Percentiles rank a stretch among this genome's conserved stretches.
Conservation (phyloP, 768 basidiomycete genomes). For the Leccinum imitatum region DNA sequence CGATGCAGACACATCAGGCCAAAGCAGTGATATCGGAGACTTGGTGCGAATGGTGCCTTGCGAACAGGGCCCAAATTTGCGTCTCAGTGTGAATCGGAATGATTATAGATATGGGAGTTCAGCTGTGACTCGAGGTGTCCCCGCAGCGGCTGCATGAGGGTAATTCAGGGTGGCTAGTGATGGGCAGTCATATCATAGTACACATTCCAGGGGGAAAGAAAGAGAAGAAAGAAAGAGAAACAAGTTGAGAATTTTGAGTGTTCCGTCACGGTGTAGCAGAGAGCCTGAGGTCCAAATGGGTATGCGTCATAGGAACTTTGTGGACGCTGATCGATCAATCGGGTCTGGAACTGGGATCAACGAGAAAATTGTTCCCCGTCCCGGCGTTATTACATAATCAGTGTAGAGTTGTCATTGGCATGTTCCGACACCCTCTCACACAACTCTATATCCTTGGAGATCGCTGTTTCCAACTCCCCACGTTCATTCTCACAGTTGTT, state of each 20-base stretch:
- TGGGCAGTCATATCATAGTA: background rate
- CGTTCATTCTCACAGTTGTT: background rate
- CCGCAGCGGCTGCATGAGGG: background rate
- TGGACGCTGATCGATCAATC: background rate
- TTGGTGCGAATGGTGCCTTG: background rate
- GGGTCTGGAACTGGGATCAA: background rate
- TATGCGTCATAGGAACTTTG: background rate
- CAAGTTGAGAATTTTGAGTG: background rate
- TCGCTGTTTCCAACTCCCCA: background rate
- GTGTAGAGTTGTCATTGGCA: too few relatives aligned
- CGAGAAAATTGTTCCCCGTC: background rate
- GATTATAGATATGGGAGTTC: background rate
- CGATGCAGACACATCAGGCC: background rate
- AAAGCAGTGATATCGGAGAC: background rate
- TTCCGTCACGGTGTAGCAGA: background rate
- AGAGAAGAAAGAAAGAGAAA: background rate
- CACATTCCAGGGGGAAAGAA: background rate
- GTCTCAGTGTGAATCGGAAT: background rate
- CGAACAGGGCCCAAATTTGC: background rate
- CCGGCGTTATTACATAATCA: background rate
- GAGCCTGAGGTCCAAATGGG: background rate
- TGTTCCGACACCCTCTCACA: background rate
- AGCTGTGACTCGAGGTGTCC: background rate
- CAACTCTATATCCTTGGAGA: background rate
- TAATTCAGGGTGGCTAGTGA: background rate